These are phyloP conservation scores for Phascolomyces articulosus DNA, from an alignment of 371 early-diverging fungal genomes.

Conservation along the genomic window DNA sequence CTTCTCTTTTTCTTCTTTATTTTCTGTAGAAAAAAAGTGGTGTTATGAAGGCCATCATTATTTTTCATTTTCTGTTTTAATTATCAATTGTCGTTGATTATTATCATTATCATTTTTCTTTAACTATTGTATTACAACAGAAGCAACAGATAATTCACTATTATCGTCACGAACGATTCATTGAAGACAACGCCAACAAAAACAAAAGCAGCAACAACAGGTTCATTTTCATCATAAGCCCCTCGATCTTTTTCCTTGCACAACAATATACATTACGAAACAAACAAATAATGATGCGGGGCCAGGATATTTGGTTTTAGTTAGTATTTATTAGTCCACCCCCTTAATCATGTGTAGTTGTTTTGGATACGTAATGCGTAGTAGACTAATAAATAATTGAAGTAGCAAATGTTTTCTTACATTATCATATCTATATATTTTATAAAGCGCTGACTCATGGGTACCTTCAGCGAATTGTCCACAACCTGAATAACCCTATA, in stretches of 20 bases:
- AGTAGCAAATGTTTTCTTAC: background rate
- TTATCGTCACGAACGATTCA: too few relatives aligned
- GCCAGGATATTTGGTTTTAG: slow-evolving; percentile 24
- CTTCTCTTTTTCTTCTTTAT: too few relatives aligned
- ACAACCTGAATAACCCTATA: slow-evolving; percentile 19
- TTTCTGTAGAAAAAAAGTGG: too few relatives aligned
- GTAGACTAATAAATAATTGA: too few relatives aligned
- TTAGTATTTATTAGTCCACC: slow-evolving; percentile 33
- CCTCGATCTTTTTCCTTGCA: background rate
- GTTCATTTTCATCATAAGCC: too few relatives aligned
- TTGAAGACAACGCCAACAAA: too few relatives aligned
- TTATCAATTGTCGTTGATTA: too few relatives aligned
- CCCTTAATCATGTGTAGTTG: slow-evolving; percentile 33
- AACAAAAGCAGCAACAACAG: background rate
- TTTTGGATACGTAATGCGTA: slow-evolving; percentile 42
- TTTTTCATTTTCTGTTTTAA: too few relatives aligned
- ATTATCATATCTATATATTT: background rate
- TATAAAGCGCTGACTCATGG: slow-evolving; percentile 50
- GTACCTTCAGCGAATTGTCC: slow-evolving; percentile 32
- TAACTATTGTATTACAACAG: background rate
- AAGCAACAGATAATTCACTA: background rate
- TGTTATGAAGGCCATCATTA: too few relatives aligned
- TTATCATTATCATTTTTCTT: background rate
- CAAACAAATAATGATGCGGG: slow-evolving; percentile 24
- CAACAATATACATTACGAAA: background rate